Percentiles rank a stretch among this genome's conserved stretches.
Conservation (phyloP, 208 protist species). For the Acanthamoeba lenticulata region DNA sequence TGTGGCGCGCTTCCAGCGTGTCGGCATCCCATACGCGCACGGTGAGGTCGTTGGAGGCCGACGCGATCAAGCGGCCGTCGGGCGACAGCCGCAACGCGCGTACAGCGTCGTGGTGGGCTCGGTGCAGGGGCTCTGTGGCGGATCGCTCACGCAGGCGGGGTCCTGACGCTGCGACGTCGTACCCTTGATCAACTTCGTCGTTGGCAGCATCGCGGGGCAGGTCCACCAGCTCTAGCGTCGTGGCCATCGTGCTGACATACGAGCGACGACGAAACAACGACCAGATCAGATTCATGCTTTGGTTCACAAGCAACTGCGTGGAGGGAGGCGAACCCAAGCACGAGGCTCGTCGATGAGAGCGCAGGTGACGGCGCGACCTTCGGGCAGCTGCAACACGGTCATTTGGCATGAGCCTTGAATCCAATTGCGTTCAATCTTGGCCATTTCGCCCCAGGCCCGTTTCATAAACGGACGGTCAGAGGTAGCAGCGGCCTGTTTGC, state of each 20-base stretch:
- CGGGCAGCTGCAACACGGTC: neutral
- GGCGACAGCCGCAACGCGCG: neutral
- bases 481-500: neutral
- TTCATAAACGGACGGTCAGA: neutral
- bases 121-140: neutral
- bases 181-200: neutral
- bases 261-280: neutral
- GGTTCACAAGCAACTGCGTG: neutral
- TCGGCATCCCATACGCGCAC: constrained; percentile 1
- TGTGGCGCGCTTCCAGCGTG: neutral
- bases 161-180: neutral
- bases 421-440: neutral
- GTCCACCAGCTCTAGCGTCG: neutral
- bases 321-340: neutral
- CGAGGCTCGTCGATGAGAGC: neutral
- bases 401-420: neutral
- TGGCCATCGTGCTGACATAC: neutral
- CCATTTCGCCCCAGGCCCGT: neutral
- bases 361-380: neutral
- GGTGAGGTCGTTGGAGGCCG: neutral
- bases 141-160: neutral
- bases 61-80: neutral
- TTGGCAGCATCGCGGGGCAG: neutral
- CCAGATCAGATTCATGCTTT: neutral
- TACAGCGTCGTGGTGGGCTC: neutral